Evolutionary conservation across 1,284 basidiomycete genomes (phyloP).

Genomic region (Porodaedalea pini): DNA sequence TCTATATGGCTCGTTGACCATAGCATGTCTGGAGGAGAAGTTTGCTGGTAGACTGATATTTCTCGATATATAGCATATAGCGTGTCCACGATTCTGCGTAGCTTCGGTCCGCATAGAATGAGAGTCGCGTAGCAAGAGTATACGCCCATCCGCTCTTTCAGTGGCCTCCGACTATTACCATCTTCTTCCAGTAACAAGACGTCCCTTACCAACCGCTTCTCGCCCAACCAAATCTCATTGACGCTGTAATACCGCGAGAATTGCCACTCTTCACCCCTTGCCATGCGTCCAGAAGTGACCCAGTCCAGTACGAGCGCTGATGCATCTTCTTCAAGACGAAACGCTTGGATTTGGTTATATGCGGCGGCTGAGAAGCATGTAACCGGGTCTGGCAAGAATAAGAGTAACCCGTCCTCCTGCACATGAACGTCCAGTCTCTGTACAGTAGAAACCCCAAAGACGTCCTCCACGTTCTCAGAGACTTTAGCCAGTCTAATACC

Average conservation of each 20-base stretch:
- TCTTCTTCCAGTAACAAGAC: conserved; percentile 59
- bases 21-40: conserved; percentile 52
- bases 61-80: conserved; percentile 49
- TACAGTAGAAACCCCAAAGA: conserved; percentile 32
- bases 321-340: conserved; percentile 58
- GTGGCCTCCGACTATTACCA: conserved; percentile 33
- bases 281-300: conserved; percentile 81
- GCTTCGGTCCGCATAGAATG: conserved; percentile 66
- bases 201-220: conserved; percentile 68
- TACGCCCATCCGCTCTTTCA: conserved; percentile 63
- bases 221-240: conserved; percentile 78
- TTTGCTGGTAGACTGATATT: conserved; percentile 60
- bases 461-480: conserved; percentile 24
- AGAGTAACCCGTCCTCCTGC: conserved; percentile 50
- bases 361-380: conserved; percentile 85
- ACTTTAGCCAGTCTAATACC: conserved; percentile 44
- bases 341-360: conserved; percentile 79
- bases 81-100: conserved; percentile 40
- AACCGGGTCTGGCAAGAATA: conserved; percentile 87
- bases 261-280: conserved; percentile 83
- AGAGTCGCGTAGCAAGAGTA: conserved; percentile 86
- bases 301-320: conserved; percentile 82
- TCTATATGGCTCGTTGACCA: conserved; percentile 73
- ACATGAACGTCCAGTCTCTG: conserved; percentile 61
- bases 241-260: conserved; percentile 82